phyloP scores from a whole-genome alignment of 1,284 basidiomycete species.

The Xerocomus nothofagi region DNA sequence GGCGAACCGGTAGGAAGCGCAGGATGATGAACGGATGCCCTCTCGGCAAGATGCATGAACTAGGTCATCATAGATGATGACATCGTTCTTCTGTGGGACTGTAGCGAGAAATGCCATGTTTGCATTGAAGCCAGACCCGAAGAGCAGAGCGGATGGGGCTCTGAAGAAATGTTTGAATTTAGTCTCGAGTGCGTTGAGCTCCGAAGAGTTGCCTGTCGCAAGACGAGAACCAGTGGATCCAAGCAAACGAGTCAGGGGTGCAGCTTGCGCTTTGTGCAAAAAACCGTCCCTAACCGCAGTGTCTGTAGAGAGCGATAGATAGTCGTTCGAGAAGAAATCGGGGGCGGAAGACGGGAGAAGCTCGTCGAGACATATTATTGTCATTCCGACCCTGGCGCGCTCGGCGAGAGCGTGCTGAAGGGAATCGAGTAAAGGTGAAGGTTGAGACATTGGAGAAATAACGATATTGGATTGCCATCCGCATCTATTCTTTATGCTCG shows the following conservation, averaged over 20 bases:
- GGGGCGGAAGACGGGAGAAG: conserved; percentile 38
- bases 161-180: conserved; percentile 16
- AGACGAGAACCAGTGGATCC: conserved; percentile 62
- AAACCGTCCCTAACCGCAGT: conserved; percentile 34
- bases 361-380: conserved; percentile 12
- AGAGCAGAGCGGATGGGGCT: conserved; percentile 47
- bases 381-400: conserved; percentile 6
- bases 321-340: conserved; percentile 63
- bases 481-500: conserved; percentile 14
- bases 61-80: conserved; percentile 57
- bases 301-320: conserved; percentile 52
- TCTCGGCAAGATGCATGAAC: conserved; percentile 62
- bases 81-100: conserved; percentile 51
- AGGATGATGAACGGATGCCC: conserved; percentile 46
- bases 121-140: conserved; percentile 63
- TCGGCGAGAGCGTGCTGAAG: conserved; percentile 20
- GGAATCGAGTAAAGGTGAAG: conserved; percentile 7
- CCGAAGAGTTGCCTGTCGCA: conserved; percentile 45
- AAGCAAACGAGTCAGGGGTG: conserved; percentile 34
- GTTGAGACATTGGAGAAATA: conserved; percentile 10
- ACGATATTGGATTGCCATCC: not conserved
- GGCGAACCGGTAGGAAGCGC: conserved; percentile 38
- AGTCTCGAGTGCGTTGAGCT: conserved; percentile 15
- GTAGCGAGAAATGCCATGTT: conserved; percentile 56
- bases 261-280: conserved; percentile 30